Evolutionary conservation across 352 stramenopile species (phyloP).

Genomic region (Thalassiosira allenii): DNA sequence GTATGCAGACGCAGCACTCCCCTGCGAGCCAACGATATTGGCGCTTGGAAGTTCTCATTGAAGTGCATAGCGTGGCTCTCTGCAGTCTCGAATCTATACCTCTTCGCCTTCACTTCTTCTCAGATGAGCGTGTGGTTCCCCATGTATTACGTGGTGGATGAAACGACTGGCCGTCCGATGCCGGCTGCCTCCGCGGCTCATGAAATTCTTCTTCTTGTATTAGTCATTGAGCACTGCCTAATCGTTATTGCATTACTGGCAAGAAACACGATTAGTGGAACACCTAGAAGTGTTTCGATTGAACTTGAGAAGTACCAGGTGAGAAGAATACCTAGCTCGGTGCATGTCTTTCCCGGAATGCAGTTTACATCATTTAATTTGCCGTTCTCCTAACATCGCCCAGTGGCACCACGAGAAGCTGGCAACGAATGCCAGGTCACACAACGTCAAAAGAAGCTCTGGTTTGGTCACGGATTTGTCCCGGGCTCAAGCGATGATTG

Average conservation of each 20-base stretch:
- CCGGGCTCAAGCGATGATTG: no score
- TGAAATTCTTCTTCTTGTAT: constrained; percentile 73
- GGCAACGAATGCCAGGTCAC: no score
- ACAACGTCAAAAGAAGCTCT: no score
- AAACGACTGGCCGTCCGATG: constrained; percentile 28
- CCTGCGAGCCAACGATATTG: constrained; percentile 74
- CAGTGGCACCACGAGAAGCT: no score
- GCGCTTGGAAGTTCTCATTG: constrained; percentile 92
- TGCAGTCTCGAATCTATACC: constrained; percentile 92
- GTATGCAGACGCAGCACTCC: constrained; percentile 54
- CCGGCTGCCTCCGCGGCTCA: constrained; percentile 41
- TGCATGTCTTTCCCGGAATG: no score
- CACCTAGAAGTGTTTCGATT: no score
- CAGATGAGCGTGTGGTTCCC: constrained; percentile 83
- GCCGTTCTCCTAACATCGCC: no score
- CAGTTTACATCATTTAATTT: no score
- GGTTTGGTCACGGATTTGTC: no score
- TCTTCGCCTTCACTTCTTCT: constrained; percentile 92
- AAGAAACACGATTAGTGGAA: no score
- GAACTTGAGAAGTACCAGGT: no score
- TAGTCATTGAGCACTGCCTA: constrained; percentile 68
- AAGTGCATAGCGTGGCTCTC: constrained; percentile 89
- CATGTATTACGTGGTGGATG: constrained; percentile 65
- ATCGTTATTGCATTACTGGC: constrained; percentile 61
- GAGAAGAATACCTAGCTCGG: no score